Percentiles rank a stretch among this genome's conserved stretches.
These are phyloP conservation scores for Aspergillus aculeatinus DNA, from an alignment of 2,329 filamentous ascomycete genomes.

Conservation along the genomic window DNA sequence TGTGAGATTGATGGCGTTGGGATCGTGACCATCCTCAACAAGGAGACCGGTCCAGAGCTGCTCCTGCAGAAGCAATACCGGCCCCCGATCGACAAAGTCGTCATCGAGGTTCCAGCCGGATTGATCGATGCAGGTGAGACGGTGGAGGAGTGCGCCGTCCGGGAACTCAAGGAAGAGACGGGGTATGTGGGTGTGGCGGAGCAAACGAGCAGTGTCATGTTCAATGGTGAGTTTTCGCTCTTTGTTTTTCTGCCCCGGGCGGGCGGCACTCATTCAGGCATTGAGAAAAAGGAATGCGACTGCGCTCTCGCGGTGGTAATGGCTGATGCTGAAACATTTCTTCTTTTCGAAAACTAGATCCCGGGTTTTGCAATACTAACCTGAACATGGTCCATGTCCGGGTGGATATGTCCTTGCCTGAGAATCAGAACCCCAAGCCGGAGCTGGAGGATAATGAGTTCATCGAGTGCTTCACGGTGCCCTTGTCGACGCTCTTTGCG, in stretches of 20 bases:
- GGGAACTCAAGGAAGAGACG: slow-evolving; percentile 63
- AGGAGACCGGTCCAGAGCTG: slow-evolving; percentile 50
- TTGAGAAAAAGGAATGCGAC: neutral
- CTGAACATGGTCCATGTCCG: slow-evolving; percentile 65
- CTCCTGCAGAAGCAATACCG: slow-evolving; percentile 61
- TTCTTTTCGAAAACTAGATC: slow-evolving; percentile 32
- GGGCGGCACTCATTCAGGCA: neutral
- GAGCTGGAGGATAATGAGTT: slow-evolving; percentile 78
- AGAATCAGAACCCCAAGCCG: slow-evolving; percentile 68
- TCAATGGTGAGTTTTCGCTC: slow-evolving; percentile 39
- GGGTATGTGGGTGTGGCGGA: slow-evolving; percentile 57
- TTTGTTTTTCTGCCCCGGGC: neutral
- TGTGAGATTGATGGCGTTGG: slow-evolving; percentile 58
- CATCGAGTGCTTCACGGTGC: slow-evolving; percentile 74
- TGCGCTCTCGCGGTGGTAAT: neutral
- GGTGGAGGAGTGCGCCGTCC: slow-evolving; percentile 55
- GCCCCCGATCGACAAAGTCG: slow-evolving; percentile 58
- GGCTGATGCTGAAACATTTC: too few relatives aligned
- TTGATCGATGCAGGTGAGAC: slow-evolving; percentile 59
- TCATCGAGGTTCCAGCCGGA: slow-evolving; percentile 61
- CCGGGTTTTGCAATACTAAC: slow-evolving; percentile 52
- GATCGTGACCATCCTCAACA: slow-evolving; percentile 58
- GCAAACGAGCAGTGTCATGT: slow-evolving; percentile 45
- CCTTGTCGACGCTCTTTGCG: slow-evolving; percentile 62
- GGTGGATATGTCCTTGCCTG: slow-evolving; percentile 66